Base-by-base conservation (phyloP, 352 stramenopile genomes). In the Phytophthora chlamydospora region DNA sequence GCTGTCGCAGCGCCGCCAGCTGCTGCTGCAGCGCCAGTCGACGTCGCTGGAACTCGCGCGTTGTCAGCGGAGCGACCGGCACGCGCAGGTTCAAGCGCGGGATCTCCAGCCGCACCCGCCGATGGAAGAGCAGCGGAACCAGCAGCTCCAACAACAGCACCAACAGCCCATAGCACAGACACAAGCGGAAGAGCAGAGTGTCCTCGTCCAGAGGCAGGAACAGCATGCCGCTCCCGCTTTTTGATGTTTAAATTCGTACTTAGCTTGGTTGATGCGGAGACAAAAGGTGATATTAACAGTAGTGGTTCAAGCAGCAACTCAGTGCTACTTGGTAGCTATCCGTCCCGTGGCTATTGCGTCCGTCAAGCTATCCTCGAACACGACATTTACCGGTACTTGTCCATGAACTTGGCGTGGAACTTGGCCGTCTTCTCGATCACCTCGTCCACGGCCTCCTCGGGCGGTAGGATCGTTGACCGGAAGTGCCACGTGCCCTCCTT, bases 381-480 rank as follows among this genome's bases (percentile, higher is more conserved):
- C 31, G 32, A 46, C 32, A 61, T 60, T 47, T 66, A 95, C 69
- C 89, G 85, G 82, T 98, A 99, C 71, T 93, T 93, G 60, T 88
- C 73, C 80, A 99, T 98, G 78, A 99, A 99, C 39, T 85, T 74
- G 19, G 90, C 76, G 76, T 99, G 97, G 82, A 99, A 99, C 60
- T 88, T 87, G 62, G 82, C 76, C 29, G 98, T 98, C 46, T 91
- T 90, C 66, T 97, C 83, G 40, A 99, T 97, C 62, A 99, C 96
- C 60, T 93, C 75, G 43, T 97, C 89, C 51, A 99, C 96, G 45
- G 96, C 87, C 12, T 98, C 94, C 69, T 99, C 96, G 1, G 95
- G 86, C n/a, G 97, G 97, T 60, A 99, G 75, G 62, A 99, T 99
- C 36, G 98, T 99, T 12, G 97, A 99, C 46, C 98, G 93, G 75